Percentiles rank a stretch among this genome's conserved stretches.
Evolutionary conservation across 2,329 filamentous ascomycete species (phyloP).

Genomic region (Sodiomyces alkalinus): DNA sequence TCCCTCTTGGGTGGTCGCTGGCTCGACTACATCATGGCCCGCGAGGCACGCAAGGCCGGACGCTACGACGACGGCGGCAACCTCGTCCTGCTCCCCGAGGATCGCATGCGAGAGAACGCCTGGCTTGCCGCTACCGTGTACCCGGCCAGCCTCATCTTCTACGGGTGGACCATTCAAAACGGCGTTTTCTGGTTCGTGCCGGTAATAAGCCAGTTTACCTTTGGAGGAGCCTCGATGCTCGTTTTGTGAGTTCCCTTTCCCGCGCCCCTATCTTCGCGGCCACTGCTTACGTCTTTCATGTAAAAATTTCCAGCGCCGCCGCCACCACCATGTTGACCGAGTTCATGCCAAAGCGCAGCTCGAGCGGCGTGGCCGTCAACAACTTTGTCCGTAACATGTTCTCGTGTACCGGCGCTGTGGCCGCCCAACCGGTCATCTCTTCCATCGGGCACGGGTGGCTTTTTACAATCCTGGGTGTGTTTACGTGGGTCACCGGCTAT

Average conservation of each 20-base stretch:
- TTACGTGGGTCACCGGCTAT: conserved; percentile 42
- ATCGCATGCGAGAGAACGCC: conserved; percentile 70
- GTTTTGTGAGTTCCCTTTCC: conserved; percentile 36
- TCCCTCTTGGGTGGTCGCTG: conserved; percentile 58
- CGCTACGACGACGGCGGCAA: conserved; percentile 52
- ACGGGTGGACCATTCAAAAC: conserved; percentile 58
- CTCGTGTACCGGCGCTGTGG: conserved; percentile 53
- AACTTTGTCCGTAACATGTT: conserved; percentile 73
- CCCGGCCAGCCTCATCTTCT: conserved; percentile 56
- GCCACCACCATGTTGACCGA: conserved; percentile 75
- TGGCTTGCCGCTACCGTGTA: conserved; percentile 60
- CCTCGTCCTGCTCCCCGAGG: conserved; percentile 58
- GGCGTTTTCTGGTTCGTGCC: conserved; percentile 50
- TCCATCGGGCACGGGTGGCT: conserved; percentile 65
- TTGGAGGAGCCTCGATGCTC: conserved; percentile 65
- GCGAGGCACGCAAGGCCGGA: conserved; percentile 55
- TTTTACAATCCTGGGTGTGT: conserved; percentile 41
- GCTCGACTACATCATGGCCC: conserved; percentile 69
- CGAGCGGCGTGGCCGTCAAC: conserved; percentile 62
- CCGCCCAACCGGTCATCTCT: conserved; percentile 54
- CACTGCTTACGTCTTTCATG: neutral
- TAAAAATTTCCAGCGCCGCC: conserved; percentile 26
- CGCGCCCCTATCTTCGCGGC: neutral
- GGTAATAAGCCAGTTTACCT: conserved; percentile 54
- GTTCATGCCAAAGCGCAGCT: conserved; percentile 59